These are phyloP conservation scores for Globisporangium paroecandrum DNA, from an alignment of 352 stramenopile species.

Conservation along the genomic window DNA sequence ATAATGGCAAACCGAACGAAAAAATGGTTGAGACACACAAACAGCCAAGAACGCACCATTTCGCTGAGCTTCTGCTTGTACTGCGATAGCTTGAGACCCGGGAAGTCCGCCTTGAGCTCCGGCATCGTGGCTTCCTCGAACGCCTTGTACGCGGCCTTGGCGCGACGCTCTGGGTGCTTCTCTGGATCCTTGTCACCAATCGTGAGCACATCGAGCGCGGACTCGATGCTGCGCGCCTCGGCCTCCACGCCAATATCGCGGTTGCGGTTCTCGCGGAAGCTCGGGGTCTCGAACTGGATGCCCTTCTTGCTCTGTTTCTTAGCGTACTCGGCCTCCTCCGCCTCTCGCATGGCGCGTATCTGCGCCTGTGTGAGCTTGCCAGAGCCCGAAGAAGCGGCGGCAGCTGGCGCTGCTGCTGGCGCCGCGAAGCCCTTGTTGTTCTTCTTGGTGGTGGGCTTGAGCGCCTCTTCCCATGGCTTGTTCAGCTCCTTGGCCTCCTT, in stretches of 20 bases:
- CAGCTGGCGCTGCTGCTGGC: not conserved
- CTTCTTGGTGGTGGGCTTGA: not conserved
- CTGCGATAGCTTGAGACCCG: slow-evolving; percentile 1
- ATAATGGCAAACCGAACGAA: not conserved
- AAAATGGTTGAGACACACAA: not conserved
- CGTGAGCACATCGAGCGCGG: not conserved
- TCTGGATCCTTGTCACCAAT: not conserved
- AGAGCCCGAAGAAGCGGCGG: not conserved
- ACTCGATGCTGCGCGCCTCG: not conserved
- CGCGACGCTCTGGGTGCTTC: not conserved
- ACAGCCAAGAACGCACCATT: not conserved
- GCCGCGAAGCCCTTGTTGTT: not conserved
- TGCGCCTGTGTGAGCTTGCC: not conserved
- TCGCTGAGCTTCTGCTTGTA: slow-evolving; percentile 1
- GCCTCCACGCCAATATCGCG: not conserved
- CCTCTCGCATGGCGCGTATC: not conserved
- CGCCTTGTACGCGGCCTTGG: not conserved
- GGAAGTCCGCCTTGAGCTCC: not conserved
- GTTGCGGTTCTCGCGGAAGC: slow-evolving; percentile 1
- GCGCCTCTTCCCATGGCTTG: not conserved
- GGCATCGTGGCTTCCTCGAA: not conserved
- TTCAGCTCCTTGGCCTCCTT: not conserved
- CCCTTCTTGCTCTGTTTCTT: slow-evolving; percentile 1
- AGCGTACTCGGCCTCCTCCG: not conserved
- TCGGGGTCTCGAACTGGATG: not conserved